Percentiles rank a stretch among this genome's conserved stretches.
Evolutionary conservation across 1,284 basidiomycete genomes (phyloP).

Genomic region (Irpex sp.): DNA sequence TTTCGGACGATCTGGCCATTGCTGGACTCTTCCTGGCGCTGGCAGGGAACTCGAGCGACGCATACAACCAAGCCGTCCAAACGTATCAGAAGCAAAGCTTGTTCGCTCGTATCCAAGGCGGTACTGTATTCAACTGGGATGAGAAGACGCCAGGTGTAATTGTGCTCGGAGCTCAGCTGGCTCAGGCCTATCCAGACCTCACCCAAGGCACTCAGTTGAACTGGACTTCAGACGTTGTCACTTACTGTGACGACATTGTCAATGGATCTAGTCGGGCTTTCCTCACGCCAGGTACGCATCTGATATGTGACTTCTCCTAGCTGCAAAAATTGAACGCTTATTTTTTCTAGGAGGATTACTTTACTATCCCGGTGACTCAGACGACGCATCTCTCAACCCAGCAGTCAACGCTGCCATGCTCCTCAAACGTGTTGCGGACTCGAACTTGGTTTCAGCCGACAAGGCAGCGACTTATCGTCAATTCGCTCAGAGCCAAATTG

Average conservation of each 20-base stretch:
- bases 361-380: constrained; percentile 79
- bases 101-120: constrained; percentile 29
- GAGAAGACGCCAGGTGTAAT: constrained; percentile 73
- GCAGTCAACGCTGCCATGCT: constrained; percentile 85
- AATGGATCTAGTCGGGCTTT: constrained; percentile 50
- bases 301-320: neutral
- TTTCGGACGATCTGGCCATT: constrained; percentile 66
- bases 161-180: constrained; percentile 71
- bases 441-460: constrained; percentile 54
- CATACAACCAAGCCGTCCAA: constrained; percentile 63
- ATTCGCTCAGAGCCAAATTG: constrained; percentile 74
- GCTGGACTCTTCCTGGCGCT: constrained; percentile 76
- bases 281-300: constrained; percentile 46
- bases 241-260: constrained; percentile 74
- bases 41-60: constrained; percentile 58
- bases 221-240: constrained; percentile 75
- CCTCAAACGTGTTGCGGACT: constrained; percentile 68
- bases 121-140: constrained; percentile 87
- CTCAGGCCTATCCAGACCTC: constrained; percentile 43
- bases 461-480: constrained; percentile 59
- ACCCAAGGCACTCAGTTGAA: constrained; percentile 37
- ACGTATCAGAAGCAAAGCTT: constrained; percentile 63
- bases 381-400: constrained; percentile 78
- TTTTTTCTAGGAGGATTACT: constrained; percentile 63
- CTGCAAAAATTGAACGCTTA: neutral